phyloP scores from a whole-genome alignment of 805 yeast genomes.

The Cyberlindnera samutprakarnensis region DNA sequence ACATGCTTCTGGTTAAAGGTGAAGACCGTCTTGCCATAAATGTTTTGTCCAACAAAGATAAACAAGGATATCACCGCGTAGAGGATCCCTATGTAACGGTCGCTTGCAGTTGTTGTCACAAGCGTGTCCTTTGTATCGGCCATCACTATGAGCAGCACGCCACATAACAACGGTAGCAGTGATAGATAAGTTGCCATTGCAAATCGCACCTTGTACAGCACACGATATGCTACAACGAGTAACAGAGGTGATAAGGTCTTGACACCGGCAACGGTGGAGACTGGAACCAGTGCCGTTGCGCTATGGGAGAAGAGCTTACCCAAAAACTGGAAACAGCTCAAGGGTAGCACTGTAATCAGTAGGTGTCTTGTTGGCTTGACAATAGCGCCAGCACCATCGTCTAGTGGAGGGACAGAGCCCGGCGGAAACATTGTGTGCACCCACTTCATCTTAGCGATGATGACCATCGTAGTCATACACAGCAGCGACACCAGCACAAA shows the following conservation, averaged over 20 bases:
- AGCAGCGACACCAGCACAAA: slow-evolving; percentile 43
- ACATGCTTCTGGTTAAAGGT: slow-evolving; percentile 32
- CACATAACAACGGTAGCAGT: slow-evolving; percentile 42
- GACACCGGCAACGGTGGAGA: slow-evolving; percentile 66
- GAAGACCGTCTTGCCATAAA: slow-evolving; percentile 76
- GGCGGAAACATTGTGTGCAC: slow-evolving; percentile 37
- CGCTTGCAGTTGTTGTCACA: slow-evolving; percentile 33
- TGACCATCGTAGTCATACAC: slow-evolving; percentile 31
- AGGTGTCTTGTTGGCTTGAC: slow-evolving; percentile 32
- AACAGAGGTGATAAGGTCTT: slow-evolving; percentile 60
- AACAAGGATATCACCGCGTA: slow-evolving; percentile 63
- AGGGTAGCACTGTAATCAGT: slow-evolving; percentile 46
- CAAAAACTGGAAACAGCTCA: slow-evolving; percentile 57
- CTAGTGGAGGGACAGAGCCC: slow-evolving; percentile 42
- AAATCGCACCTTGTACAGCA: slow-evolving; percentile 40
- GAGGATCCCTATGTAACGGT: slow-evolving; percentile 52
- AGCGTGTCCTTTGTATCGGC: slow-evolving; percentile 24
- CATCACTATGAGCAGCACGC: slow-evolving; percentile 36
- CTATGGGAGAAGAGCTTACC: slow-evolving; percentile 57
- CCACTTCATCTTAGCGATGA: slow-evolving; percentile 26
- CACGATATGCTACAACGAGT: slow-evolving; percentile 48
- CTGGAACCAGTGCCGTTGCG: slow-evolving; percentile 58
- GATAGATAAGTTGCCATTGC: slow-evolving; percentile 45
- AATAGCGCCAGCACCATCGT: slow-evolving; percentile 15
- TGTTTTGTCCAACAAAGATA: slow-evolving; percentile 79